Evolutionary conservation across 129 eudicot genomes (phyloP).

Genomic region (Chrysanthemum seticuspe): DNA sequence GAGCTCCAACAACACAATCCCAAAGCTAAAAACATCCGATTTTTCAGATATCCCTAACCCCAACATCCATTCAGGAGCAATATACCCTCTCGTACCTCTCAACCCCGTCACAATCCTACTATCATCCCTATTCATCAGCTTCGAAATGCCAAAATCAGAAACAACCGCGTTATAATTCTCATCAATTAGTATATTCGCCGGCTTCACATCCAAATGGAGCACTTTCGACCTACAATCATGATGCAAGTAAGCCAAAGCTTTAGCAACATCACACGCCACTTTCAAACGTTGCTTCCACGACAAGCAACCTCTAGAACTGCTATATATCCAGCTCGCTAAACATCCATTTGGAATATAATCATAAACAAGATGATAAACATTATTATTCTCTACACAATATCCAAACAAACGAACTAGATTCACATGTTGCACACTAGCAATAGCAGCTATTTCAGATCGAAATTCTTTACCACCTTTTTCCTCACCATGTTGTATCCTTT

Average conservation of each 20-base stretch:
- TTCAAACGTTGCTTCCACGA: slow-evolving; percentile 48
- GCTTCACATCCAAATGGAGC: slow-evolving; percentile 76
- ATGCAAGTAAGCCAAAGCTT: slow-evolving; percentile 75
- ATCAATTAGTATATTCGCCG: slow-evolving; percentile 66
- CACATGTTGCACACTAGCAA: slow-evolving; percentile 77
- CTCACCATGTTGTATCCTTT: slow-evolving; percentile 56
- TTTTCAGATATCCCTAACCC: slow-evolving; percentile 71
- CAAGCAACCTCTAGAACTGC: slow-evolving; percentile 43
- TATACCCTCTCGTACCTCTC: slow-evolving; percentile 79
- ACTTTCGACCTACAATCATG: slow-evolving; percentile 79
- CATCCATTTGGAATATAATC: slow-evolving; percentile 65
- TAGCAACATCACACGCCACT: slow-evolving; percentile 71
- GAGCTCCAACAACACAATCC: slow-evolving; percentile 77
- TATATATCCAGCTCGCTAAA: slow-evolving; percentile 63
- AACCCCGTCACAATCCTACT: slow-evolving; percentile 49
- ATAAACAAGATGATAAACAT: slow-evolving; percentile 54
- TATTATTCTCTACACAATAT: slow-evolving; percentile 43
- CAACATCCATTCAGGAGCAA: slow-evolving; percentile 86
- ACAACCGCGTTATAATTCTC: slow-evolving; percentile 49
- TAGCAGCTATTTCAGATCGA: slow-evolving; percentile 72
- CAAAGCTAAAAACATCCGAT: slow-evolving; percentile 71
- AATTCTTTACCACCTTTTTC: slow-evolving; percentile 67
- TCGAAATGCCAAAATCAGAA: slow-evolving; percentile 79
- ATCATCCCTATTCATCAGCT: slow-evolving; percentile 61
- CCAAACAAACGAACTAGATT: slow-evolving; percentile 65